phyloP scores from a whole-genome alignment of 495 filamentous ascomycete species.

The Mytilinidion resinicola region DNA sequence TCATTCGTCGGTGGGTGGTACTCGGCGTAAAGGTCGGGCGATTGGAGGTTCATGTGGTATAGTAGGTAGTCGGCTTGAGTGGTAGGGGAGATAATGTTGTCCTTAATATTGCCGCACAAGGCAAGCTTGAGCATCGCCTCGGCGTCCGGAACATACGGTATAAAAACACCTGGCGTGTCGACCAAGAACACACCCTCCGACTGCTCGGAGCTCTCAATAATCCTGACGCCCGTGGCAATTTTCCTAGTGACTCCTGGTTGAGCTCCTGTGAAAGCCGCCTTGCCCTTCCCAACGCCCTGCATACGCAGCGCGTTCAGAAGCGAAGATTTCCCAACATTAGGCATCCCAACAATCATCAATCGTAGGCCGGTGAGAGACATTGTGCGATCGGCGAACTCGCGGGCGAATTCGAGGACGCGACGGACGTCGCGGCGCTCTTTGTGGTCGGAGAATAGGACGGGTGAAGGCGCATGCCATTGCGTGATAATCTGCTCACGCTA shows the following conservation, averaged over 20 bases:
- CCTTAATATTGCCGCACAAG: conserved; percentile 84
- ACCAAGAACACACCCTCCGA: conserved; percentile 53
- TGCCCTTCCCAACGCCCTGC: conserved; percentile 60
- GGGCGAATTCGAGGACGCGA: conserved; percentile 52
- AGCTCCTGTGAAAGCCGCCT: conserved; percentile 74
- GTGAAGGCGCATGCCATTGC: conserved; percentile 50
- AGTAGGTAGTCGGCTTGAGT: conserved; percentile 85
- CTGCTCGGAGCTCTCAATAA: conserved; percentile 43
- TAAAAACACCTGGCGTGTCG: conserved; percentile 81
- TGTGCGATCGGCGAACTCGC: conserved; percentile 39
- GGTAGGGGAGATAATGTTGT: conserved; percentile 67
- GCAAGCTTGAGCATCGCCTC: conserved; percentile 91
- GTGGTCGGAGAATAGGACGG: conserved; percentile 60
- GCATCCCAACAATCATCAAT: conserved; percentile 90
- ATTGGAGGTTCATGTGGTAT: conserved; percentile 66
- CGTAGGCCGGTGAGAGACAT: conserved; percentile 63
- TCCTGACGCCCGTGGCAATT: conserved; percentile 74
- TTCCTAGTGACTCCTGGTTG: conserved; percentile 88
- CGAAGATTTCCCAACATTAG: conserved; percentile 89
- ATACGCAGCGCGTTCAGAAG: conserved; percentile 79
- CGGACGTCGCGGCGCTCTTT: conserved; percentile 45
- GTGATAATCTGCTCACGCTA: conserved; percentile 49
- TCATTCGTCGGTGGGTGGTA: conserved; percentile 79
- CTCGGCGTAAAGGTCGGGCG: conserved; percentile 52
- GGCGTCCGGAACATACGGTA: conserved; percentile 78